Base-by-base conservation (phyloP, 192 early-diverging fungal species). In the Entomortierella beljakovae region DNA sequence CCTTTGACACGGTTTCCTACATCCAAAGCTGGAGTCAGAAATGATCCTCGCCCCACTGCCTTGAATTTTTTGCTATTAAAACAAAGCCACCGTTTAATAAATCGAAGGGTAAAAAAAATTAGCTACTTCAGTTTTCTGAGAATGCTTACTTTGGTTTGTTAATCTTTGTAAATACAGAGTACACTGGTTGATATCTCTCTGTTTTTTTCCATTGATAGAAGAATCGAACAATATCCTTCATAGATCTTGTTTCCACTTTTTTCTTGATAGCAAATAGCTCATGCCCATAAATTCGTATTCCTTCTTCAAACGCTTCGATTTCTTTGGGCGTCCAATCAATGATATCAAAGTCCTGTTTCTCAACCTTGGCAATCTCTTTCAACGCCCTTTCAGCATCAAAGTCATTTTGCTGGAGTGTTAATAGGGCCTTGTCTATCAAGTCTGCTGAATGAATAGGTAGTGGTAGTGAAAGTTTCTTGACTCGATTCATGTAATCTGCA, bases 261-360 rank as follows among this genome's bases (percentile, higher is more conserved):
- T 68, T 69, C 26, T 90, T 87, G 50, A 88, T 88, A 7, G 85
- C 85, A 28, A 91, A 87, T 25, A 92, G 82, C 22, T 94, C 90
- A 50, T 90, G 86, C 0, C 92, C 92, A 69, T 83, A 89, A 13
- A 87, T 77, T 32, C 85, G 81, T 64, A 94, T 80, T 16, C 81
- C 82, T 33, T 87, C 85, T 70, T 91, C 88, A 70, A 94, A 94
- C 23, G 71, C 84, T 9, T 64, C 71, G 32, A 89, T 52, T 28
- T 86, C 86, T 7, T 77, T 80, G 0, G 59, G 68, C 2, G 85
- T 76, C 93, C 93, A 94, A 25, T 81, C 75, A 33, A 84, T 81
- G 4, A 88, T 80, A 3, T 80, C 64, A 33, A 87, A 82, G 46
- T 91, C 90, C 38, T 68, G 73, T 16, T 84, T 80, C 3, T 84